These are phyloP conservation scores for Colletotrichum karsti DNA, from an alignment of 2,329 filamentous ascomycete species.

Conservation along the genomic window DNA sequence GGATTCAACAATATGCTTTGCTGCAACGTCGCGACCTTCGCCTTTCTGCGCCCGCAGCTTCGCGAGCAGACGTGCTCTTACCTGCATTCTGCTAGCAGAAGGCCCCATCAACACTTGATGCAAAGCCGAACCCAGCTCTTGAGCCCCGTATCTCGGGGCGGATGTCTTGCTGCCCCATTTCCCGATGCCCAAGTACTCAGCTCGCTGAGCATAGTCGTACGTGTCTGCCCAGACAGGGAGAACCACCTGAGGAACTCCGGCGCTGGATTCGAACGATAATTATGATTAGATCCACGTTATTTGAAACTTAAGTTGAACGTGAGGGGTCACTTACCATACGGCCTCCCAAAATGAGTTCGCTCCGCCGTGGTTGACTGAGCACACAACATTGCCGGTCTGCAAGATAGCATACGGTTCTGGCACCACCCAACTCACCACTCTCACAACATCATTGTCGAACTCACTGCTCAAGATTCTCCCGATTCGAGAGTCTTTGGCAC, in stretches of 20 bases:
- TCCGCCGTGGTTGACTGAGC: constrained; percentile 55
- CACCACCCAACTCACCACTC: constrained; percentile 48
- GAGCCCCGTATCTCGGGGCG: not conserved
- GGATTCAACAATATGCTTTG: not conserved
- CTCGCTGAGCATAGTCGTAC: constrained; percentile 54
- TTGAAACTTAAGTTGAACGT: not conserved
- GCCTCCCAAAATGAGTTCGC: constrained; percentile 53
- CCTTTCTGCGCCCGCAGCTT: constrained; percentile 25
- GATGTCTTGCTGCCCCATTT: not conserved
- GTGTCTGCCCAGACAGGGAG: constrained; percentile 55
- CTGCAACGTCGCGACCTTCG: not conserved
- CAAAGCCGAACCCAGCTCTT: not conserved
- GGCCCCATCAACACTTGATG: not conserved
- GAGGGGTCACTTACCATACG: constrained; percentile 34
- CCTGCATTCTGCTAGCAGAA: not conserved
- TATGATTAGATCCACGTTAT: too few relatives aligned
- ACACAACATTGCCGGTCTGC: constrained; percentile 44
- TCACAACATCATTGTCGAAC: constrained; percentile 37
- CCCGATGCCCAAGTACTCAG: constrained; percentile 53
- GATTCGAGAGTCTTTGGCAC: not conserved
- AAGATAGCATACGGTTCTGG: constrained; percentile 47
- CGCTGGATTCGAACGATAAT: too few relatives aligned
- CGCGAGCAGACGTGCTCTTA: not conserved
- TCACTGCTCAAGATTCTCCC: not conserved
- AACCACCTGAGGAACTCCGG: constrained; percentile 54